phyloP scores from a whole-genome alignment of 2,329 filamentous ascomycete species.

The Stachybotrys chartarum region DNA sequence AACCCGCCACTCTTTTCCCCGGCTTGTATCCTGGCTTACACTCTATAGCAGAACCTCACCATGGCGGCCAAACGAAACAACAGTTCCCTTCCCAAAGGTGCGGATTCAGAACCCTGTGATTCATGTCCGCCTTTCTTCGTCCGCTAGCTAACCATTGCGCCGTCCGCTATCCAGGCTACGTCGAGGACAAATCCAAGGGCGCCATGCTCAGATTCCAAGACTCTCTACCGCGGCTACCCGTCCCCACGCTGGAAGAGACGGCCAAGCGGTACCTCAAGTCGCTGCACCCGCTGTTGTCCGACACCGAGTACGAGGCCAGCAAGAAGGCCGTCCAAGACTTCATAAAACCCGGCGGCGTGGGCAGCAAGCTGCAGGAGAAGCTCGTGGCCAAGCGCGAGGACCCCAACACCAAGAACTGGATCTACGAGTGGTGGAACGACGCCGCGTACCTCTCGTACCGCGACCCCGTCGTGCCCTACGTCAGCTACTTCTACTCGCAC shows the following conservation, averaged over 20 bases:
- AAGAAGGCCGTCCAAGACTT: constrained; percentile 85
- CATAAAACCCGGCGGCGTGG: constrained; percentile 76
- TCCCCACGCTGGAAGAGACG: constrained; percentile 78
- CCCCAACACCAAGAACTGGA: constrained; percentile 83
- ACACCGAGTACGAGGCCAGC: constrained; percentile 62
- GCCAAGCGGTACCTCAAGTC: constrained; percentile 74
- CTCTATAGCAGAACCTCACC: constrained; percentile 17
- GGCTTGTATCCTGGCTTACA: not conserved
- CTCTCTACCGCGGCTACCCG: constrained; percentile 71
- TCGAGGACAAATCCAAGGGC: constrained; percentile 72
- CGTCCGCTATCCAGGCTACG: constrained; percentile 54
- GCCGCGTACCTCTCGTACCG: constrained; percentile 87
- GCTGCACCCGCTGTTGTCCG: constrained; percentile 65
- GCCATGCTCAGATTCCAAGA: constrained; percentile 80
- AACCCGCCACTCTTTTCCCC: not conserved
- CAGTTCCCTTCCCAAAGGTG: constrained; percentile 50
- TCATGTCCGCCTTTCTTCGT: not conserved
- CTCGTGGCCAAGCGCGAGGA: constrained; percentile 73
- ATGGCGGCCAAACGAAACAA: constrained; percentile 52
- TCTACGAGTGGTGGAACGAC: constrained; percentile 98
- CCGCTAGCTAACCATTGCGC: constrained; percentile 10
- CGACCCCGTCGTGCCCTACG: constrained; percentile 93
- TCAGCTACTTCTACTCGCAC: constrained; percentile 99
- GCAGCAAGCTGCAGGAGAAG: constrained; percentile 80
- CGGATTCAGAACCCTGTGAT: constrained; percentile 4